These are phyloP conservation scores for Xylariaceae sp. DNA, from an alignment of 2,329 filamentous ascomycete genomes.

Conservation along the genomic window DNA sequence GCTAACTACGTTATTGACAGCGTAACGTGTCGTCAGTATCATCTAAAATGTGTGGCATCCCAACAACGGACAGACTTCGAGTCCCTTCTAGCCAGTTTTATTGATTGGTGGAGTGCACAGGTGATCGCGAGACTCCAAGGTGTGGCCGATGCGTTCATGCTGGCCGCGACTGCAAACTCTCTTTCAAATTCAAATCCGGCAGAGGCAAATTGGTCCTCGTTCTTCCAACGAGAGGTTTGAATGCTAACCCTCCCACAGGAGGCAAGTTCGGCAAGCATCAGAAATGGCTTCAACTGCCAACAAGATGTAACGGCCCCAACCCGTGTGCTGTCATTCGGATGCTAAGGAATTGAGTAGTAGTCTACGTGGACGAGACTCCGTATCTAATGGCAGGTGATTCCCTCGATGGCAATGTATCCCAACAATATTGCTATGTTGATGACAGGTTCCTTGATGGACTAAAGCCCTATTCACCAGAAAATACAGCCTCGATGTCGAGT, in stretches of 20 bases:
- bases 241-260: constrained; percentile 13
- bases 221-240: neutral
- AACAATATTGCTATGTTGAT: constrained; percentile 22
- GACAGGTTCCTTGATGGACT: constrained; percentile 15
- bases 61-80: neutral
- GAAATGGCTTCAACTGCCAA: constrained; percentile 31
- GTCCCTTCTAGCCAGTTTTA: neutral
- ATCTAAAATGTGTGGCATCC: constrained; percentile 41
- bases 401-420: constrained; percentile 20
- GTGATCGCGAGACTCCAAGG: constrained; percentile 37
- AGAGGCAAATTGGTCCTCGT: constrained; percentile 27
- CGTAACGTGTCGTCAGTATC: constrained; percentile 45
- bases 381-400: constrained; percentile 25
- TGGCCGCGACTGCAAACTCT: constrained; percentile 33
- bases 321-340: neutral
- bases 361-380: constrained; percentile 33
- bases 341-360: constrained; percentile 27
- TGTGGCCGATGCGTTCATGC: constrained; percentile 33
- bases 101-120: constrained; percentile 32
- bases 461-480: constrained; percentile 15
- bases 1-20: constrained; percentile 31
- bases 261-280: constrained; percentile 30
- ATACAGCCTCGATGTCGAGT: constrained; percentile 3
- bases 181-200: constrained; percentile 35
- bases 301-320: constrained; percentile 24